Percentiles rank a stretch among this genome's conserved stretches.
These are phyloP conservation scores for Candida nanaspora DNA, from an alignment of 805 yeast species.

Conservation along the genomic window DNA sequence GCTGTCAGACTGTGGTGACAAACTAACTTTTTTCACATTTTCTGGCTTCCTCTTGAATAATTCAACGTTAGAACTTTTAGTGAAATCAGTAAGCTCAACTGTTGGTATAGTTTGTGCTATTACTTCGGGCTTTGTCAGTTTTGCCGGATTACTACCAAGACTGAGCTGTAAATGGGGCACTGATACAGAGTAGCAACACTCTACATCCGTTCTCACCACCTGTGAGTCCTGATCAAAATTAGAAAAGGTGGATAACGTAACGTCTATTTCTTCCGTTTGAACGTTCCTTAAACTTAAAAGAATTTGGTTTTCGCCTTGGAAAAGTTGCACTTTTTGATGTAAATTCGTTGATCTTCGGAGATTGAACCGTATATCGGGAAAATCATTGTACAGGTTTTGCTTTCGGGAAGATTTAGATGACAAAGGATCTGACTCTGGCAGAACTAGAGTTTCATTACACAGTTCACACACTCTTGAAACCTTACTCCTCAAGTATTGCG, in stretches of 20 bases:
- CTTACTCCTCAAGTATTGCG: no score
- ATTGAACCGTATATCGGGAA: no score
- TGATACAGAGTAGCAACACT: not conserved
- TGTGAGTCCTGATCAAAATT: not conserved
- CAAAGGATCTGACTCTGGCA: no score
- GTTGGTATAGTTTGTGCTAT: slow-evolving; percentile 23
- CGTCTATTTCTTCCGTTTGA: not conserved
- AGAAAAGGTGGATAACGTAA: not conserved
- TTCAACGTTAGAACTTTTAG: slow-evolving; percentile 25
- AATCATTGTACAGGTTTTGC: no score
- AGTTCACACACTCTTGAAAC: no score
- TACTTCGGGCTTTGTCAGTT: slow-evolving; percentile 4
- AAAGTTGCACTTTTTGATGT: no score
- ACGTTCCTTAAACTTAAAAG: not conserved
- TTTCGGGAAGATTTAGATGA: no score
- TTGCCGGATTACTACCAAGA: slow-evolving; percentile 2
- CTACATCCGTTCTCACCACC: not conserved
- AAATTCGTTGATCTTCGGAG: no score
- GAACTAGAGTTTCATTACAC: no score
- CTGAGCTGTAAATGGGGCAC: not conserved
- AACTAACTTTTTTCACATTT: not conserved
- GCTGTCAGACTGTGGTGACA: slow-evolving; percentile 1
- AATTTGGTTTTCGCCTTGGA: not conserved
- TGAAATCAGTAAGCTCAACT: slow-evolving; percentile 14
- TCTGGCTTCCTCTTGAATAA: slow-evolving; percentile 17